These are phyloP conservation scores for Peniophora sp. DNA, from an alignment of 1,284 basidiomycete genomes.

Conservation along the genomic window DNA sequence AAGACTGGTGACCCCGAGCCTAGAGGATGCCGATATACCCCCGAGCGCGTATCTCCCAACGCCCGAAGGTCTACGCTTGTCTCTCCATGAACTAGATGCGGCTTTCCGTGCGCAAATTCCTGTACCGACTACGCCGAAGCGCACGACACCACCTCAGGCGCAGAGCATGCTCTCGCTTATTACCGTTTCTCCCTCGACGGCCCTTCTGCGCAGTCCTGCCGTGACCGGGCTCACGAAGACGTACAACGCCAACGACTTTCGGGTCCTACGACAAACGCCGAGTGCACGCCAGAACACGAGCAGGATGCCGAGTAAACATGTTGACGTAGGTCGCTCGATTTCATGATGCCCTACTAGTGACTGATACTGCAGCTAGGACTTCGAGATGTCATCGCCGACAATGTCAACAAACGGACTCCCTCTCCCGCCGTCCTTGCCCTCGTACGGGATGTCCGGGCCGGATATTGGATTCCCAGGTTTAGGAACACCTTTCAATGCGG, in stretches of 20 bases:
- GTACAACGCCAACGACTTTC: slow-evolving; percentile 70
- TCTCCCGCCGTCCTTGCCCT: background rate
- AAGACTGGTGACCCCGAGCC: slow-evolving; percentile 10
- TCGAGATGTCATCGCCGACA: slow-evolving; percentile 8
- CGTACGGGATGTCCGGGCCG: background rate
- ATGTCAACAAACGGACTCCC: slow-evolving; percentile 2
- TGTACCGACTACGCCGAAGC: slow-evolving; percentile 40
- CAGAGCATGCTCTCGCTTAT: slow-evolving; percentile 32
- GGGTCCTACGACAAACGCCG: slow-evolving; percentile 58
- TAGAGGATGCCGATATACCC: slow-evolving; percentile 7
- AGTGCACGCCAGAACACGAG: slow-evolving; percentile 71
- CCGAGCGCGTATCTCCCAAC: slow-evolving; percentile 8
- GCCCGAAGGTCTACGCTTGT: slow-evolving; percentile 16
- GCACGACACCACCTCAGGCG: slow-evolving; percentile 43
- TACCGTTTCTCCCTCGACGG: slow-evolving; percentile 61
- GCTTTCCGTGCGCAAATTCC: slow-evolving; percentile 15
- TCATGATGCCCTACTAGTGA: background rate
- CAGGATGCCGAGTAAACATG: slow-evolving; percentile 74
- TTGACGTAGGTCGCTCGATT: slow-evolving; percentile 43
- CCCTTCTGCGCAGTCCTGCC: slow-evolving; percentile 62
- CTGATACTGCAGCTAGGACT: slow-evolving; percentile 6
- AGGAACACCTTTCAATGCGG: background rate
- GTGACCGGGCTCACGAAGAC: slow-evolving; percentile 75
- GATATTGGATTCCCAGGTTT: background rate
- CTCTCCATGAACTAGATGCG: slow-evolving; percentile 20